Evolutionary conservation across 192 early-diverging fungal genomes (phyloP), one percentile per base, ranked within the genome.

Genomic region (Entomortierella beljakovae): DNA sequence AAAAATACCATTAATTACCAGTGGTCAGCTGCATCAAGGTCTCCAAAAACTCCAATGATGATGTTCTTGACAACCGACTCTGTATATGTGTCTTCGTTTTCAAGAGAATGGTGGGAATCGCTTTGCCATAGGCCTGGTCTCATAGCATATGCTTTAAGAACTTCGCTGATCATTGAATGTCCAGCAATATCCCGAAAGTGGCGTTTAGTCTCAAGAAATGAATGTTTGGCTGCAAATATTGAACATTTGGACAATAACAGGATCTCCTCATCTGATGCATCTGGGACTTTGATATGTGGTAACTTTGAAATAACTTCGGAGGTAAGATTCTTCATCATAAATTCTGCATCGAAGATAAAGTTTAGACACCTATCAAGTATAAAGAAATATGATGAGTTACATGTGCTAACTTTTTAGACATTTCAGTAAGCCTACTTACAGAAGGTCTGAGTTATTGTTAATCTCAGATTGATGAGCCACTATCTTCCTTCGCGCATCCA

Each of bases 81-180:
- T 5, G 18, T 54, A 20, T 64, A 64, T 10, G 33, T 38, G 26
- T 64, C 62, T 23, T 64, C 62, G 32, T 64, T 64, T 32, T 22
- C 37, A 40, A 40, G 37, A 40, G 37, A 40, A 40, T 40, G 37
- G 37, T 40, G 57, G 33, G 33, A 40, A 37, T 58, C 32, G 7
- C 1, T n/a, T n/a, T n/a, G n/a, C n/a, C n/a, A n/a, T n/a, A n/a
- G n/a, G n/a, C n/a, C n/a, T n/a, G n/a, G n/a, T n/a, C n/a, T n/a
- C n/a, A n/a, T n/a, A n/a, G n/a, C n/a, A n/a, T n/a, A n/a, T n/a
- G n/a, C n/a, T 22, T 56, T 56, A 32, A 56, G 26, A 29, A 13
- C 32, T 56, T 56, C 32, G 31, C 32, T 28, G 7, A 32, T 56
- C 28, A 20, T 9, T 55, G 16, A 5, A 18, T 6, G 25, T 6